A percentile compares a stretch with the other conserved stretches of the same genome.
Conservation (phyloP, 257 asterid genomes). For the Solanum sitiens region DNA sequence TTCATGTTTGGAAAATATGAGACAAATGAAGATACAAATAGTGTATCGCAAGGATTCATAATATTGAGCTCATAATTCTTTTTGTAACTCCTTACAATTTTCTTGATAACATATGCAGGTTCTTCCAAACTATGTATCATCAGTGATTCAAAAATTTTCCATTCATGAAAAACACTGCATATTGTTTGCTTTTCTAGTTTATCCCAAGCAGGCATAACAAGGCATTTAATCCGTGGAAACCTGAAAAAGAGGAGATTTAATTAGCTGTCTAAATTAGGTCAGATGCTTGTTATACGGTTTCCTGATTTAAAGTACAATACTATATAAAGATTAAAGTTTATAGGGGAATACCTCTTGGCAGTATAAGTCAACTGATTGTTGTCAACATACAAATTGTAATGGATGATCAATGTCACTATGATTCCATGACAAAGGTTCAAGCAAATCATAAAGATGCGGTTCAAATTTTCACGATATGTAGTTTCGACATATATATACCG, state of each 20-base stretch:
- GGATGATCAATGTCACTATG: conserved; percentile 50
- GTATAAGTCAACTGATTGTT: conserved; percentile 55
- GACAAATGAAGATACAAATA: too few species aligned
- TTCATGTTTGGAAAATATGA: too few species aligned
- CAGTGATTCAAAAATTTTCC: conserved; percentile 10
- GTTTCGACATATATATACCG: conserved; percentile 55
- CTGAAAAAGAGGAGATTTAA: too few species aligned
- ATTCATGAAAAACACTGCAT: conserved; percentile 36
- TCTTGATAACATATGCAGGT: too few species aligned
- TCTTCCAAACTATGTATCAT: too few species aligned
- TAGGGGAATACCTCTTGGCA: conserved; percentile 45
- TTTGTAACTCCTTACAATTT: too few species aligned
- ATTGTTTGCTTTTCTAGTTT: conserved; percentile 46
- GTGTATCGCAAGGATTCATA: too few species aligned
- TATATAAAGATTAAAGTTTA: neutral
- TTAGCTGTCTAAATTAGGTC: neutral
- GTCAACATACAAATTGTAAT: conserved; percentile 47
- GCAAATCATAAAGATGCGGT: conserved; percentile 45
- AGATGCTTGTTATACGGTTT: neutral
- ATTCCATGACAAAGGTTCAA: conserved; percentile 48
- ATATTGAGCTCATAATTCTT: too few species aligned
- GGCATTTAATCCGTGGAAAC: too few species aligned
- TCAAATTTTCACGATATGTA: conserved; percentile 46
- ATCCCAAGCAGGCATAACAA: too few species aligned
- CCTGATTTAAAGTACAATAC: neutral